A percentile compares a stretch with the other conserved stretches of the same genome.
Evolutionary conservation across 495 filamentous ascomycete species (phyloP).

Genomic region (Penicillium tannophilum): DNA sequence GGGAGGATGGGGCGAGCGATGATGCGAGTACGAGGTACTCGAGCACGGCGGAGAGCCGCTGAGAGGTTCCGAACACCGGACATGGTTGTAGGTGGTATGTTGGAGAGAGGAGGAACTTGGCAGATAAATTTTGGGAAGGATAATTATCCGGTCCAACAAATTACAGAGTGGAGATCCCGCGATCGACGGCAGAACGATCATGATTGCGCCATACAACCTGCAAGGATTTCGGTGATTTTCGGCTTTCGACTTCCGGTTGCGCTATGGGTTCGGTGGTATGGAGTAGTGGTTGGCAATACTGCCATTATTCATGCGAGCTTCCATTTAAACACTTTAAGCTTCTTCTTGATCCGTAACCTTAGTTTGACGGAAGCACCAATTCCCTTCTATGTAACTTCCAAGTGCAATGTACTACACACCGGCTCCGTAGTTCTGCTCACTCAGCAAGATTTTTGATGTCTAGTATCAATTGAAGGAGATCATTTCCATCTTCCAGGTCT

Average conservation of each 20-base stretch:
- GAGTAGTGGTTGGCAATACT: too few relatives aligned
- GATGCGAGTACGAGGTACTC: constrained; percentile 38
- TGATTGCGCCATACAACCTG: neutral
- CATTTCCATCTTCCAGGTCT: too few relatives aligned
- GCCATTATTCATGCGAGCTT: too few relatives aligned
- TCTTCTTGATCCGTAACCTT: too few relatives aligned
- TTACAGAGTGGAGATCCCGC: constrained; percentile 30
- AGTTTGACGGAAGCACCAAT: too few relatives aligned
- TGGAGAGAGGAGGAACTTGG: constrained; percentile 9
- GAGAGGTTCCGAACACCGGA: constrained; percentile 41
- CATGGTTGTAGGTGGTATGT: constrained; percentile 28
- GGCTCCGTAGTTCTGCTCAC: too few relatives aligned
- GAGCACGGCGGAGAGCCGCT: constrained; percentile 43
- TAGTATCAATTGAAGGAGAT: too few relatives aligned
- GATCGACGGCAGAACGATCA: constrained; percentile 11
- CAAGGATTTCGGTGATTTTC: constrained; percentile 16
- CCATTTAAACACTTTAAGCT: neutral
- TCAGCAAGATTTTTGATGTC: too few relatives aligned
- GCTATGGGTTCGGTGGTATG: neutral
- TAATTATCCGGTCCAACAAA: constrained; percentile 7
- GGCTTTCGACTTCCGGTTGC: constrained; percentile 4
- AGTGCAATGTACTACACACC: too few relatives aligned
- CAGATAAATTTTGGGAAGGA: constrained; percentile 20
- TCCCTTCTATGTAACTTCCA: too few relatives aligned
- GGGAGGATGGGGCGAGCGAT: constrained; percentile 26